Evolutionary conservation across 2,329 filamentous ascomycete genomes (phyloP).

Genomic region (Chrysosporium keratinophilum): DNA sequence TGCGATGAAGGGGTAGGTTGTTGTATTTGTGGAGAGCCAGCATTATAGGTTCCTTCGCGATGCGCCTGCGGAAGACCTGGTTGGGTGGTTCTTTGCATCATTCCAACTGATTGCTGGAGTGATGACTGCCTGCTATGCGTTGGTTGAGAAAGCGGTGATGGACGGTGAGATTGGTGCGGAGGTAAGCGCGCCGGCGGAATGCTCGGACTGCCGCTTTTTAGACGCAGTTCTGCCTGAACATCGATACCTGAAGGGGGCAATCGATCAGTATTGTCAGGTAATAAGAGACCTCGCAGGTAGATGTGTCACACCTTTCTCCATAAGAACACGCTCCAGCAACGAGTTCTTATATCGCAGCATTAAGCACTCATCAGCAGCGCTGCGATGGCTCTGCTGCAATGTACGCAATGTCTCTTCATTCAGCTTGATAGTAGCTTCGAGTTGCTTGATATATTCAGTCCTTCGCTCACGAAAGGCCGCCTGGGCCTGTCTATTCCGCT

Average conservation of each 20-base stretch:
- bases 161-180: constrained; percentile 60
- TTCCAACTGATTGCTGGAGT: constrained; percentile 56
- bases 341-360: constrained; percentile 99
- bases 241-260: constrained; percentile 60
- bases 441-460: constrained; percentile 98
- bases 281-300: constrained; percentile 9
- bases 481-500: constrained; percentile 92
- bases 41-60: constrained; percentile 29
- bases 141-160: constrained; percentile 47
- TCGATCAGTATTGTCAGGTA: constrained; percentile 4
- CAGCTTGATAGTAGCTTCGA: constrained; percentile 92
- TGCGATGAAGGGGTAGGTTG: constrained; percentile 78
- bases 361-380: constrained; percentile 87
- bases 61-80: constrained; percentile 41
- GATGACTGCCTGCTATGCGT: constrained; percentile 68
- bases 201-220: constrained; percentile 81
- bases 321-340: constrained; percentile 80
- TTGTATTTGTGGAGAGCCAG: constrained; percentile 45
- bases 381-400: constrained; percentile 86
- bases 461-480: constrained; percentile 92
- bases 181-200: constrained; percentile 55
- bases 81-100: constrained; percentile 56
- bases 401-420: constrained; percentile 91
- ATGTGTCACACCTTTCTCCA: constrained; percentile 69
- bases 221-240: constrained; percentile 86